A percentile compares a stretch with the other conserved stretches of the same genome.
Evolutionary conservation across 2,329 filamentous ascomycete species (phyloP).

Genomic region (Pseudogymnoascus sp.): DNA sequence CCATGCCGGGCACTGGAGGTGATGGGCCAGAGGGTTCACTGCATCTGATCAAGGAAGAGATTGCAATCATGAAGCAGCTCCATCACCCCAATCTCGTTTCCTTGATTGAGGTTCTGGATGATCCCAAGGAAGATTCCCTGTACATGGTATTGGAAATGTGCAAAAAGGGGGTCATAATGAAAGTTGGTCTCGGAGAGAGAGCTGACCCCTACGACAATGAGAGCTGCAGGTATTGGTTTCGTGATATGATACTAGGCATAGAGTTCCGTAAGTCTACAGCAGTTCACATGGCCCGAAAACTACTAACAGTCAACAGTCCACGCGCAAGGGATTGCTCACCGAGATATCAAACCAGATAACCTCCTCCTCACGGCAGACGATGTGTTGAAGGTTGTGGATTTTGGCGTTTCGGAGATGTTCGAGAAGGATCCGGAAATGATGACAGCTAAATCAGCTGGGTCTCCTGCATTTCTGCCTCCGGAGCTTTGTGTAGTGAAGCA

Average conservation of each 20-base stretch:
- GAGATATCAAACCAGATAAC: constrained; percentile 97
- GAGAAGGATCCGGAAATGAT: constrained; percentile 81
- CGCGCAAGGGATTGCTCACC: constrained; percentile 86
- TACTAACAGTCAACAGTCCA: constrained; percentile 53
- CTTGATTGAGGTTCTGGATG: constrained; percentile 88
- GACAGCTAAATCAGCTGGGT: constrained; percentile 87
- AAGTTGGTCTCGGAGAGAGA: constrained; percentile 76
- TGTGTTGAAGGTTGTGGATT: constrained; percentile 94
- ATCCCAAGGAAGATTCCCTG: constrained; percentile 87
- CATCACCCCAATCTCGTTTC: constrained; percentile 91
- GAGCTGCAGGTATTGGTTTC: constrained; percentile 81
- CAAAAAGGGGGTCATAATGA: constrained; percentile 96
- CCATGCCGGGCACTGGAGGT: constrained; percentile 40
- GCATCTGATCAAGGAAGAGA: constrained; percentile 86
- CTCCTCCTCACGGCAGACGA: constrained; percentile 83
- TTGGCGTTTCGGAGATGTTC: constrained; percentile 99
- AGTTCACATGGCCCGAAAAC: background rate
- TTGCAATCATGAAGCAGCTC: constrained; percentile 98
- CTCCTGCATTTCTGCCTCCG: constrained; percentile 87
- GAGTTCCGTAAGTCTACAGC: constrained; percentile 63
- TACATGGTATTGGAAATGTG: constrained; percentile 99
- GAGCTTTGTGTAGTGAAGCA: constrained; percentile 84
- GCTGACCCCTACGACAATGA: constrained; percentile 78
- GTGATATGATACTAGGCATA: constrained; percentile 87
- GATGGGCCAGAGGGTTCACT: constrained; percentile 63